Percentiles rank a stretch among this genome's conserved stretches.
Conservation (phyloP, 2,329 filamentous ascomycete genomes). For the Penicillium sp. region DNA sequence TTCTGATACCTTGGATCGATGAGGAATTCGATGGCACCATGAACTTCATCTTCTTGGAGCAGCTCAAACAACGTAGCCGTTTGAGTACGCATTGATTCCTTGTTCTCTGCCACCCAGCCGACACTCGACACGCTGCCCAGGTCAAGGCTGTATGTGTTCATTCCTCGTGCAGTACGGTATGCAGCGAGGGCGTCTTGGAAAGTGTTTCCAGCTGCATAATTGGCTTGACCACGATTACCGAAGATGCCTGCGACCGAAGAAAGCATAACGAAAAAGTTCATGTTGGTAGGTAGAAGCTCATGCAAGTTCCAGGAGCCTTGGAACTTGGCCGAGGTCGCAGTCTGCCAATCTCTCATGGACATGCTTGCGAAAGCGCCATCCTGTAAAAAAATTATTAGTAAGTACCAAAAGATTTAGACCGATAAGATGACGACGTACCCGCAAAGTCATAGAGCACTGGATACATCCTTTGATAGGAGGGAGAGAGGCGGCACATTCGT, state of each 20-base stretch:
- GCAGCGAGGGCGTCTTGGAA: constrained; percentile 45
- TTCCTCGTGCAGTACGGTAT: constrained; percentile 28
- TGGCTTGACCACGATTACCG: constrained; percentile 52
- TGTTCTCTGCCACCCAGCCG: constrained; percentile 40
- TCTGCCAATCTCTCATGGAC: constrained; percentile 44
- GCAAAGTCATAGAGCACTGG: constrained; percentile 30
- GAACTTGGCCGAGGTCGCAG: constrained; percentile 46
- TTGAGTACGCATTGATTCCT: constrained; percentile 15
- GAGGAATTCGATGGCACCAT: constrained; percentile 25
- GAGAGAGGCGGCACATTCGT: constrained; percentile 6
- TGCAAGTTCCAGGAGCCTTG: constrained; percentile 45
- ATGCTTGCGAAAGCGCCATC: constrained; percentile 34
- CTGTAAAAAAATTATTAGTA: constrained; percentile 7
- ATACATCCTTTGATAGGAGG: constrained; percentile 33
- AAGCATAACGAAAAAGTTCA: constrained; percentile 51
- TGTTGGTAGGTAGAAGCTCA: constrained; percentile 28
- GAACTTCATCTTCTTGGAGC: constrained; percentile 32
- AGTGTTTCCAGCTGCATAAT: constrained; percentile 47
- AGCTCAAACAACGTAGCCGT: constrained; percentile 25
- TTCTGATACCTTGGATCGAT: constrained; percentile 15
- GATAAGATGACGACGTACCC: constrained; percentile 12
- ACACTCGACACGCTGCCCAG: constrained; percentile 40
- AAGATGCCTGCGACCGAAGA: constrained; percentile 49
- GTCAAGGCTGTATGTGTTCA: constrained; percentile 28
- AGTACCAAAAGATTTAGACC: not conserved